phyloP scores from a whole-genome alignment of 148 eudicot genomes.

The Drosera capensis region DNA sequence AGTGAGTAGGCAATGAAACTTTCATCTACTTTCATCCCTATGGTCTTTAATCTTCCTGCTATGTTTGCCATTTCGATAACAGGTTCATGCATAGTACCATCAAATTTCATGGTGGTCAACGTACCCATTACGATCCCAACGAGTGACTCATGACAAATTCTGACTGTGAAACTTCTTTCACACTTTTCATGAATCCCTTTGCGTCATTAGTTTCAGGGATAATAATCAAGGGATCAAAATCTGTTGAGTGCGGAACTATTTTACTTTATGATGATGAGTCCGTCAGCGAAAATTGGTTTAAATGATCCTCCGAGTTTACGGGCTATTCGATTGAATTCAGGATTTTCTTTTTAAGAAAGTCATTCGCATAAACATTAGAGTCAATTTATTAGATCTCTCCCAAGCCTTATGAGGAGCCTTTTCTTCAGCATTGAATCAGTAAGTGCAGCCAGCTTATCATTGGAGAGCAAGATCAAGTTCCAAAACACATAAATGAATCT shows the following conservation, averaged over 20 bases:
- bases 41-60: neutral
- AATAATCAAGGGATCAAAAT: too few relatives aligned
- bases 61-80: neutral
- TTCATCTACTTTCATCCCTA: neutral
- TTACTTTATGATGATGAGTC: neutral
- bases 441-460: neutral
- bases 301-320: too few relatives aligned
- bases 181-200: neutral
- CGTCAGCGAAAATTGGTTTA: too few relatives aligned
- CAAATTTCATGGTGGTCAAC: neutral
- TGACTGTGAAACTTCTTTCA: neutral
- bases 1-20: neutral
- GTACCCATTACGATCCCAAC: neutral
- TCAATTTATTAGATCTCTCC: neutral
- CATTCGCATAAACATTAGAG: neutral
- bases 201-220: neutral
- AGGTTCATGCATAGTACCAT: neutral
- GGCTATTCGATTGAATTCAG: too few relatives aligned
- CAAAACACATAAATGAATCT: neutral
- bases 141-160: neutral
- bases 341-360: too few relatives aligned
- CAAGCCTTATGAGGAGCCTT: neutral
- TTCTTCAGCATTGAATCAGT: neutral
- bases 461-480: neutral
- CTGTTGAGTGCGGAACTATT: too few relatives aligned